Base-by-base conservation (phyloP, 2,329 filamentous ascomycete genomes). In the Parascedosporium putredinis region DNA sequence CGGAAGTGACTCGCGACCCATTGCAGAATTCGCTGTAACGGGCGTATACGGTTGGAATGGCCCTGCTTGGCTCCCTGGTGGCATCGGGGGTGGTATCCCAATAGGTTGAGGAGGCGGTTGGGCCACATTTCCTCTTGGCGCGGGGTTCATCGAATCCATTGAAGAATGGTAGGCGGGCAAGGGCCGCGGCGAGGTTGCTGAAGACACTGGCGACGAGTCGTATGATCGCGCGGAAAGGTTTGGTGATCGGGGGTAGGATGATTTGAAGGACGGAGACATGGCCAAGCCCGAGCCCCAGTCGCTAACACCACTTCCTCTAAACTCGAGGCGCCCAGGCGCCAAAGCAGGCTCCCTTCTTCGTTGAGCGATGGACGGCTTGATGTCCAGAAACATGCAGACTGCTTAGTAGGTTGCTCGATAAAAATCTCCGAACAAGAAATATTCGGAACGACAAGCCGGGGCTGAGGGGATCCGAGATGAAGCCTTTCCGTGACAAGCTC, bases 211-310 rank as follows among this genome's bases (percentile, higher is more conserved):
- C 12, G 38, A 81, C 52, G 78, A 81, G 65, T 80, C 77, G 72
- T 79, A 82, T 56, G 78, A 81, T 63, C 73, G 72, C 55, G 73
- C 75, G 55, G 78, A 80, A 53, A 70, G 71, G 63, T 80, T 80
- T 53, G 79, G 79, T 51, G 79, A 82, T 65, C 76, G 78, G 59
- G 75, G 67, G 62, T 77, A 81, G 10, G 38, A 23, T 46, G 71
- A 66, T 61, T 72, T 77, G 67, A 81, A 77, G 58, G 74, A 69
- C 16, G 20, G n/a, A 42, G 36, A 45, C 38, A 42, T 42, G 38
- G 10, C 38, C 18, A 10, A 42, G 38, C 23, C 23, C 38, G 23
- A 16, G 38, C 12, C 5, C 8, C 20, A 20, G 16, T 10, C 5
- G 12, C 38, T 16, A 5, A 14, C 38, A 20, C 20, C 38, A n/a